Conservation (phyloP, 1,139 yeast species). For the Trichomonascaceae sp. region DNA sequence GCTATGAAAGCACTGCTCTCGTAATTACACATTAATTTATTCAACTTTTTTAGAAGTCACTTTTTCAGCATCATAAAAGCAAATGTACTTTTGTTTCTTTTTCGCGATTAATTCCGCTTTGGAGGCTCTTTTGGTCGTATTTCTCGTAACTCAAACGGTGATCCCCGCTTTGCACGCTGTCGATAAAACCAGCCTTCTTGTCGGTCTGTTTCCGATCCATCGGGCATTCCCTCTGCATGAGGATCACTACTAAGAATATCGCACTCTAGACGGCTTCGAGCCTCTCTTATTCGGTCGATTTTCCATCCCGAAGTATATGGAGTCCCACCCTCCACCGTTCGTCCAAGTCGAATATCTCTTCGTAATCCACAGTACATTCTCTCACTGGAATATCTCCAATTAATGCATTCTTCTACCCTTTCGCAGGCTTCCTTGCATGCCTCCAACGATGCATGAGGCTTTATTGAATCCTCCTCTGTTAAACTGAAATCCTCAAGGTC, state of each 20-base stretch:
- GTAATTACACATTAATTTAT: neutral
- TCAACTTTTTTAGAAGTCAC: neutral
- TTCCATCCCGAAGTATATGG: conserved; percentile 26
- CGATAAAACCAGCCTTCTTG: conserved; percentile 21
- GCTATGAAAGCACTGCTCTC: neutral
- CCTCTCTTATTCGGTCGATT: conserved; percentile 27
- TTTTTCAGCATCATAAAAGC: neutral
- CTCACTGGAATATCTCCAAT: conserved; percentile 23
- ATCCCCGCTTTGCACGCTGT: neutral
- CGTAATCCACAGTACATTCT: conserved; percentile 18
- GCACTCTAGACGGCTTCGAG: conserved; percentile 22
- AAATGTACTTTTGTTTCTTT: no score
- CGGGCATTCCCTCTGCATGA: conserved; percentile 11
- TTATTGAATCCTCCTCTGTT: conserved; percentile 13
- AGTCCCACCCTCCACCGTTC: conserved; percentile 11
- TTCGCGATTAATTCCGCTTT: neutral
- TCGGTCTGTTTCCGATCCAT: conserved; percentile 12
- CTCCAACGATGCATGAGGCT: conserved; percentile 21
- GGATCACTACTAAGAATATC: conserved; percentile 17
- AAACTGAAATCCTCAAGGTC: conserved; percentile 11
- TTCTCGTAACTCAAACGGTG: neutral
- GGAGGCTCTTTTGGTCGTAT: neutral
- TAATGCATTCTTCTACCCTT: conserved; percentile 18
- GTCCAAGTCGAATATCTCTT: conserved; percentile 16
- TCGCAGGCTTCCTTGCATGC: conserved; percentile 25